phyloP scores from a whole-genome alignment of 2,329 filamentous ascomycete genomes.

The Iodosphaeria phyllophila region DNA sequence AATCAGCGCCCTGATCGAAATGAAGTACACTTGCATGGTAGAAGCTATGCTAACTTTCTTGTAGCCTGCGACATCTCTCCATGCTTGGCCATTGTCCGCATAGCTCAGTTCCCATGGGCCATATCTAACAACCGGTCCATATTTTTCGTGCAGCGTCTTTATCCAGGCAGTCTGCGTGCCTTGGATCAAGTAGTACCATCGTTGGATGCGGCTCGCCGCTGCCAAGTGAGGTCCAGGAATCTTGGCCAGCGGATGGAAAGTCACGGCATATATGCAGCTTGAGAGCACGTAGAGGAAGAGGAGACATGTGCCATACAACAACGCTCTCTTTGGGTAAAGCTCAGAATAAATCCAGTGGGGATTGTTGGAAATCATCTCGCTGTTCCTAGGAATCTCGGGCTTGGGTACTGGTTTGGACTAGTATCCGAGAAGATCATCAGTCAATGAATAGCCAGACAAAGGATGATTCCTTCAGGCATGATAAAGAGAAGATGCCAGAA shows the following conservation, averaged over 20 bases:
- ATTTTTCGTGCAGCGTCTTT: slow-evolving; percentile 6
- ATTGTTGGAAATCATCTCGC: too few species aligned
- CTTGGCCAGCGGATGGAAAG: slow-evolving; percentile 8
- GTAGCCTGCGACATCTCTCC: slow-evolving; percentile 7
- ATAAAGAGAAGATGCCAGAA: too few species aligned
- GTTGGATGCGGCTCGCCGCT: slow-evolving; percentile 8
- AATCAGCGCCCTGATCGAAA: not conserved
- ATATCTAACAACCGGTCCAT: slow-evolving; percentile 7
- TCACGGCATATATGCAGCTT: slow-evolving; percentile 7
- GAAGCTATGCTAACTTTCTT: slow-evolving; percentile 1
- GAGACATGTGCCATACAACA: too few species aligned
- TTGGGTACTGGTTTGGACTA: too few species aligned
- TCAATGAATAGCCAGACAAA: too few species aligned
- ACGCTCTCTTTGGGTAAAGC: too few species aligned
- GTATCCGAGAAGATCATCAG: too few species aligned
- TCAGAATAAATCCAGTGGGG: too few species aligned
- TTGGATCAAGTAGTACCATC: slow-evolving; percentile 6
- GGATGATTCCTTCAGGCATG: too few species aligned
- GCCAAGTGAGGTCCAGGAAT: slow-evolving; percentile 7
- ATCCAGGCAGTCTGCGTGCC: slow-evolving; percentile 8
- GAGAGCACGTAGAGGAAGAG: slow-evolving; percentile 3
- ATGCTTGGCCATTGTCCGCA: slow-evolving; percentile 4
- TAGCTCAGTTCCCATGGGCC: slow-evolving; percentile 9
- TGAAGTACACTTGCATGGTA: not conserved
- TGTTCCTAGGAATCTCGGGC: too few species aligned